phyloP scores from a whole-genome alignment of 192 early-diverging fungal species.

The Gaertneriomyces semiglobifer region DNA sequence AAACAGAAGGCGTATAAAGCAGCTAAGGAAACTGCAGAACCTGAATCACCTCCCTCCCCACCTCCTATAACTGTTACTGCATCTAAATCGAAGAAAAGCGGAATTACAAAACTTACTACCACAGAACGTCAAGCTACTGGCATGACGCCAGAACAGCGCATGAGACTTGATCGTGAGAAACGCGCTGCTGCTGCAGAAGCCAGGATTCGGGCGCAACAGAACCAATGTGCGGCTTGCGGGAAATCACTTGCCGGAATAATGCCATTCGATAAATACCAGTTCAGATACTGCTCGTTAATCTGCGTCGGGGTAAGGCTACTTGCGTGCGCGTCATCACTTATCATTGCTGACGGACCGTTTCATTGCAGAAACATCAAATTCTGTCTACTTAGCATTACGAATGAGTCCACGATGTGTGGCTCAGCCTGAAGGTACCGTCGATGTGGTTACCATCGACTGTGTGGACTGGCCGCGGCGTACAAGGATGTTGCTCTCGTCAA shows the following conservation, averaged over 20 bases:
- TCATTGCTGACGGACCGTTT: neutral
- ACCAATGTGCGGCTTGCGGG: conserved; percentile 61
- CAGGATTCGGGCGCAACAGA: conserved; percentile 48
- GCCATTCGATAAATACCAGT: conserved; percentile 76
- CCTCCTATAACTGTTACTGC: neutral
- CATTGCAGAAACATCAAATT: conserved; percentile 9
- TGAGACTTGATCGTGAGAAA: conserved; percentile 73
- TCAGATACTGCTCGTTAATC: conserved; percentile 46
- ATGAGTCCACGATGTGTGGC: no score
- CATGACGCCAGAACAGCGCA: conserved; percentile 66
- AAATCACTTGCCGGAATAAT: conserved; percentile 51
- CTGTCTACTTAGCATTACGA: neutral
- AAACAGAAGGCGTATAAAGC: conserved; percentile 39
- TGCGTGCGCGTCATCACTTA: neutral
- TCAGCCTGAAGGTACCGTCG: no score
- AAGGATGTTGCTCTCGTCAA: no score
- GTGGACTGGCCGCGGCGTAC: no score
- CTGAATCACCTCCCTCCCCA: conserved; percentile 9
- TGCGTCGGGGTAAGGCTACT: conserved; percentile 36
- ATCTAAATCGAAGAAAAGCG: conserved; percentile 6
- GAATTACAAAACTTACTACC: conserved; percentile 33
- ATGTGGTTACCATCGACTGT: no score
- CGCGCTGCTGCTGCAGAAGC: conserved; percentile 73
- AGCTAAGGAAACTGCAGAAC: conserved; percentile 21
- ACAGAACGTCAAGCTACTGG: conserved; percentile 45